Evolutionary conservation across 2,329 filamentous ascomycete genomes (phyloP).

Genomic region (Sclerotinia glacialis): DNA sequence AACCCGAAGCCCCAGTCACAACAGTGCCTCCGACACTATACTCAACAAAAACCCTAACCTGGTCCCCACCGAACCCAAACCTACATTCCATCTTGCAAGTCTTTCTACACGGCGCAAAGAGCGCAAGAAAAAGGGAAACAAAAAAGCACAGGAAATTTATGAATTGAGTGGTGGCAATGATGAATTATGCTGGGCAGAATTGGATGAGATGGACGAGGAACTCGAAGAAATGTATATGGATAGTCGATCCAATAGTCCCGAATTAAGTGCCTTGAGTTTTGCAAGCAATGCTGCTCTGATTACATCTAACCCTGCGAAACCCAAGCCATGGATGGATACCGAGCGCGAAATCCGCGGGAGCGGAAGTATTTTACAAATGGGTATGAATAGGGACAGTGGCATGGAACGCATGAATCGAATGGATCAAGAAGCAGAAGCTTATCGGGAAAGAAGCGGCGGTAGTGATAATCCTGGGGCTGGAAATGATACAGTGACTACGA

Average conservation of each 20-base stretch:
- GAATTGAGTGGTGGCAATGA: slow-evolving; percentile 19
- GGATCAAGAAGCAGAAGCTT: slow-evolving; percentile 16
- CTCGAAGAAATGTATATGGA: slow-evolving; percentile 7
- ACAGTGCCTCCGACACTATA: not conserved
- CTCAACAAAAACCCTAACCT: not conserved
- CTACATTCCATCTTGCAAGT: slow-evolving; percentile 18
- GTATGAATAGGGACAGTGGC: slow-evolving; percentile 4
- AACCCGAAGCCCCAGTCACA: not conserved
- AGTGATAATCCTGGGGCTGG: not conserved
- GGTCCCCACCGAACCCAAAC: slow-evolving; percentile 7
- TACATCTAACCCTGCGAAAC: not conserved
- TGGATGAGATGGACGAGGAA: slow-evolving; percentile 16
- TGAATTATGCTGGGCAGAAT: slow-evolving; percentile 18
- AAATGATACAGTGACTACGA: slow-evolving; percentile 3
- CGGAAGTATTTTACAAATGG: slow-evolving; percentile 14
- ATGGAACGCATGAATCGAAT: slow-evolving; percentile 6
- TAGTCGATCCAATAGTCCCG: slow-evolving; percentile 7
- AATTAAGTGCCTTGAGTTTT: slow-evolving; percentile 6
- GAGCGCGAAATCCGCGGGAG: slow-evolving; percentile 8
- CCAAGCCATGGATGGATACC: not conserved
- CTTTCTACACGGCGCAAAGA: slow-evolving; percentile 18
- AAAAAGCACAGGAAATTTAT: slow-evolving; percentile 16
- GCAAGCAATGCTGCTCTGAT: slow-evolving; percentile 8
- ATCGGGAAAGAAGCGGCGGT: slow-evolving; percentile 4
- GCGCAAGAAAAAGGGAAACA: slow-evolving; percentile 14